Conservation (phyloP, 2,329 filamentous ascomycete species). For the Paecilomyces sp. region DNA sequence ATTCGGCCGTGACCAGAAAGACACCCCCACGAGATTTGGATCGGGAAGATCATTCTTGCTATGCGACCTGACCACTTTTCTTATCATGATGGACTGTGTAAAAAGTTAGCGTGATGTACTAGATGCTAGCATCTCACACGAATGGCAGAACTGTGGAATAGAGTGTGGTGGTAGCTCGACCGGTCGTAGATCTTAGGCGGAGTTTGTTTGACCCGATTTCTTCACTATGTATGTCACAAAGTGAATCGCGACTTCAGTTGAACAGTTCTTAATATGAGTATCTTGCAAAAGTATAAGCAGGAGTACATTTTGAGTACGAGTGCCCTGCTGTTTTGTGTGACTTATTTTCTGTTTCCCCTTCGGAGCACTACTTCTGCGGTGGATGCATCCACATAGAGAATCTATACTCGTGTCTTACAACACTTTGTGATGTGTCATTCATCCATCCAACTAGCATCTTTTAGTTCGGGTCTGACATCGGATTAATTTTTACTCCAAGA, state of each 20-base stretch:
- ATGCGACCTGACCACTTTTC: not conserved
- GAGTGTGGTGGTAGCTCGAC: not conserved
- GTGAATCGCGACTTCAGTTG: too few relatives aligned
- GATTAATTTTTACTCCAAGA: not conserved
- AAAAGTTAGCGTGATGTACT: not conserved
- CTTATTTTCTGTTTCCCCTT: too few relatives aligned
- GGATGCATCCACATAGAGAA: too few relatives aligned
- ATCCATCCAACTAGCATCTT: too few relatives aligned
- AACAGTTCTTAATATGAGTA: too few relatives aligned
- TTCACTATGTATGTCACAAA: too few relatives aligned
- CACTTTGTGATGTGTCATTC: too few relatives aligned
- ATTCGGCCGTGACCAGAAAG: not conserved
- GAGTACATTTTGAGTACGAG: too few relatives aligned
- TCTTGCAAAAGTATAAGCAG: too few relatives aligned
- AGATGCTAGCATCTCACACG: not conserved
- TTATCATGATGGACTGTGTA: not conserved
- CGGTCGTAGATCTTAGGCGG: not conserved
- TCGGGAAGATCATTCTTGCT: not conserved
- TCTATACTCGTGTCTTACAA: too few relatives aligned
- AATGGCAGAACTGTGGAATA: not conserved
- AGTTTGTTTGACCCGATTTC: not conserved
- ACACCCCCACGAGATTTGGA: not conserved
- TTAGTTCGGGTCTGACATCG: not conserved
- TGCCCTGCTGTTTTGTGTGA: too few relatives aligned
- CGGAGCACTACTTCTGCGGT: too few relatives aligned